phyloP scores from a whole-genome alignment of 2,329 filamentous ascomycete genomes.

The Paracorniculantispora psalliotae region DNA sequence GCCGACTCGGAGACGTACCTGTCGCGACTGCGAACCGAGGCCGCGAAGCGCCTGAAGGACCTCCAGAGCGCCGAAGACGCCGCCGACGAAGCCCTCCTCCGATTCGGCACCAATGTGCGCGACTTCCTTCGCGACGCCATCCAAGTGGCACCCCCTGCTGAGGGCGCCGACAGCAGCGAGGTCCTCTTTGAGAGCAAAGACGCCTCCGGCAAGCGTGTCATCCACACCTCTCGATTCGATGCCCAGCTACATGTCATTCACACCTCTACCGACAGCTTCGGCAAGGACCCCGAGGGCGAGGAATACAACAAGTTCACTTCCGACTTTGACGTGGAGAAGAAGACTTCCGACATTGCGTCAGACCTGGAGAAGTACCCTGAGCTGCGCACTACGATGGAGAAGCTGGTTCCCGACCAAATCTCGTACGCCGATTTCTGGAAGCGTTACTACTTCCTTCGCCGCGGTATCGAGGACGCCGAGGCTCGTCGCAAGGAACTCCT shows the following conservation, averaged over 20 bases:
- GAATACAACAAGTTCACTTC: slow-evolving; percentile 72
- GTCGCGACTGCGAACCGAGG: slow-evolving; percentile 69
- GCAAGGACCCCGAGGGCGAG: slow-evolving; percentile 69
- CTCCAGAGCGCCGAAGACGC: slow-evolving; percentile 91
- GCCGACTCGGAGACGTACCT: slow-evolving; percentile 61
- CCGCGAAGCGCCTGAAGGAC: slow-evolving; percentile 78
- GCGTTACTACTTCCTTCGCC: slow-evolving; percentile 89
- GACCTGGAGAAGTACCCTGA: slow-evolving; percentile 86
- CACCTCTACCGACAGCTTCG: slow-evolving; percentile 74
- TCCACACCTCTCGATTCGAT: slow-evolving; percentile 90
- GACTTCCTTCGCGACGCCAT: slow-evolving; percentile 90
- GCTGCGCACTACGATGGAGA: slow-evolving; percentile 85
- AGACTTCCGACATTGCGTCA: slow-evolving; percentile 75
- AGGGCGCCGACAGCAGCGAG: slow-evolving; percentile 47
- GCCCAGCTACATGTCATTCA: slow-evolving; percentile 96
- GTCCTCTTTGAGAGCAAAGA: slow-evolving; percentile 94
- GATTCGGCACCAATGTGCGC: slow-evolving; percentile 83
- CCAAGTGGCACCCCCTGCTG: slow-evolving; percentile 70
- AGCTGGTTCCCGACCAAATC: slow-evolving; percentile 87
- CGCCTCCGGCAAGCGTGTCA: slow-evolving; percentile 81
- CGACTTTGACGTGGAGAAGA: slow-evolving; percentile 73
- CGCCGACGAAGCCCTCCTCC: slow-evolving; percentile 88
- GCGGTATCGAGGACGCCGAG: slow-evolving; percentile 91
- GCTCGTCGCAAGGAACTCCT: slow-evolving; percentile 81
- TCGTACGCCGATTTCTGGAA: slow-evolving; percentile 88